Evolutionary conservation across 1,284 basidiomycete genomes (phyloP).

Genomic region (Omphalotus olearius): DNA sequence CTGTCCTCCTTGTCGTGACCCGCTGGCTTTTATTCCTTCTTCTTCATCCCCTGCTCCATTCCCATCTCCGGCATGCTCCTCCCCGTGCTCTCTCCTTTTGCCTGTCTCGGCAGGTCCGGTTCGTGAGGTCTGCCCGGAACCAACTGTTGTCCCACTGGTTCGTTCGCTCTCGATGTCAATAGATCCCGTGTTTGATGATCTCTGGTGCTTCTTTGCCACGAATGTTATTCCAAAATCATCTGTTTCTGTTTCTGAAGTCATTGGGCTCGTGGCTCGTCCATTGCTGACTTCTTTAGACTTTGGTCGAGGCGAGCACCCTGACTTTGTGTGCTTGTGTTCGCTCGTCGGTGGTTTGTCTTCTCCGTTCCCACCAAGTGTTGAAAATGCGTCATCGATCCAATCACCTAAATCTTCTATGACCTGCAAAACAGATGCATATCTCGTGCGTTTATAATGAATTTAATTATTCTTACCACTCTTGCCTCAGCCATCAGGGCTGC

Average conservation of each 20-base stretch:
- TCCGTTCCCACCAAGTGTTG: constrained; percentile 22
- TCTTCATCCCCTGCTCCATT: constrained; percentile 4
- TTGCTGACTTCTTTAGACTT: not conserved
- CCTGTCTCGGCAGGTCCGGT: not conserved
- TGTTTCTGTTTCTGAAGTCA: constrained; percentile 52
- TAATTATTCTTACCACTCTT: constrained; percentile 42
- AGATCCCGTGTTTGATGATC: constrained; percentile 14
- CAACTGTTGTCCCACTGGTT: constrained; percentile 6
- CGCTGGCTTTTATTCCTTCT: constrained; percentile 27
- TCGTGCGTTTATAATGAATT: not conserved
- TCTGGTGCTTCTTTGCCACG: constrained; percentile 51
- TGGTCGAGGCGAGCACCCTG: constrained; percentile 12
- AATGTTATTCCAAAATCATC: constrained; percentile 70
- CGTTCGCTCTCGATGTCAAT: constrained; percentile 11
- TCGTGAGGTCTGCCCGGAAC: not conserved
- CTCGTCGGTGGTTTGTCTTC: constrained; percentile 18
- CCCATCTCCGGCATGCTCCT: constrained; percentile 7
- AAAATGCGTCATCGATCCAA: constrained; percentile 87
- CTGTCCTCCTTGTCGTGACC: constrained; percentile 48
- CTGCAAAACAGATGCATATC: constrained; percentile 21
- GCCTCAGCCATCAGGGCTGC: constrained; percentile 82
- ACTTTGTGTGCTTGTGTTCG: constrained; percentile 18
- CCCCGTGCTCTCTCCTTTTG: not conserved
- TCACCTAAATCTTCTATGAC: constrained; percentile 87
- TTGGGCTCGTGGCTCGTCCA: constrained; percentile 8